Evolutionary conservation across 2,329 filamentous ascomycete genomes (phyloP).

Genomic region (Domatiomyces catenatus): DNA sequence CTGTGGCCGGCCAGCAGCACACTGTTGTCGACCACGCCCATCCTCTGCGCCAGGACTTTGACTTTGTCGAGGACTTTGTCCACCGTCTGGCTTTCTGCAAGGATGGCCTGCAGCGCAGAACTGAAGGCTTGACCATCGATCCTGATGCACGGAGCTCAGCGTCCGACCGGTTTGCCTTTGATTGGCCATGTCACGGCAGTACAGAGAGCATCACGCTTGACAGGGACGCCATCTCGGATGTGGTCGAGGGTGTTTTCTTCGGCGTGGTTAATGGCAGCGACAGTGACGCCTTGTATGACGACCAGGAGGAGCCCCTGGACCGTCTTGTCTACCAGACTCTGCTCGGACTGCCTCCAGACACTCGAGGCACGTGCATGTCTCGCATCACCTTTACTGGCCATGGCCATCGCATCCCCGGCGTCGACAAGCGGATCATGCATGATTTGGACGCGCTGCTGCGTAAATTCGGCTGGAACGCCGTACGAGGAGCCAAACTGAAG

Average conservation of each 20-base stretch:
- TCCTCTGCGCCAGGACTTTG: slow-evolving; percentile 15
- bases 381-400: slow-evolving; percentile 78
- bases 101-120: background rate
- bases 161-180: background rate
- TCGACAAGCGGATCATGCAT: slow-evolving; percentile 60
- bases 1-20: slow-evolving; percentile 7
- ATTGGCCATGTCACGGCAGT: background rate
- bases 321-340: slow-evolving; percentile 62
- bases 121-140: background rate
- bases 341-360: slow-evolving; percentile 62
- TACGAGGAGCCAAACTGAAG: slow-evolving; percentile 43
- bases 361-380: slow-evolving; percentile 71
- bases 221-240: background rate
- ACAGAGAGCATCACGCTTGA: background rate
- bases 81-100: slow-evolving; percentile 3
- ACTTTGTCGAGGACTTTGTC: slow-evolving; percentile 18
- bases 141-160: background rate
- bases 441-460: slow-evolving; percentile 55
- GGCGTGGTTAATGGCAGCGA: background rate
- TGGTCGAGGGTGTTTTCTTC: background rate
- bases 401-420: slow-evolving; percentile 59
- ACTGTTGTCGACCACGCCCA: slow-evolving; percentile 1
- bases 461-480: slow-evolving; percentile 58
- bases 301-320: slow-evolving; percentile 69
- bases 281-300: slow-evolving; percentile 37